These are phyloP conservation scores for Tetrapyrgos nigripes DNA, from an alignment of 1,284 basidiomycete species.

Conservation along the genomic window DNA sequence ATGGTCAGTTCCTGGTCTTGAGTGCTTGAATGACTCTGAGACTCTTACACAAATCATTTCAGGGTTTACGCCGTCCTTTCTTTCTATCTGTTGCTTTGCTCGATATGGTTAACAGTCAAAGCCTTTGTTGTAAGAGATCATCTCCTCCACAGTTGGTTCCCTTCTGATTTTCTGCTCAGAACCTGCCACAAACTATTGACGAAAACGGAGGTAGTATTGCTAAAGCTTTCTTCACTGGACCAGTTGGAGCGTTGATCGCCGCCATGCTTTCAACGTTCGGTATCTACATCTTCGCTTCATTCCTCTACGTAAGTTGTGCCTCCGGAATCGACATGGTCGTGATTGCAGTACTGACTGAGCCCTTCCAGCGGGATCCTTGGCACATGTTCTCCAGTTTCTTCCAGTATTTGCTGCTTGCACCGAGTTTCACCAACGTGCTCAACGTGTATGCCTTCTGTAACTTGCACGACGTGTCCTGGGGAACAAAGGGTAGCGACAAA, in stretches of 20 bases:
- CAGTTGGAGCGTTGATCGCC: constrained; percentile 85
- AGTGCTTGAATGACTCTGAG: not conserved
- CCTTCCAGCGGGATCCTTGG: constrained; percentile 88
- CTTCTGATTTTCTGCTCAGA: constrained; percentile 41
- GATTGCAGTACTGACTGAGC: not conserved
- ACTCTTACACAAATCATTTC: constrained; percentile 3
- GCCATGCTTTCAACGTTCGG: constrained; percentile 91
- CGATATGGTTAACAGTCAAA: constrained; percentile 81
- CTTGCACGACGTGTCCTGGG: constrained; percentile 92
- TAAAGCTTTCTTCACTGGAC: constrained; percentile 70
- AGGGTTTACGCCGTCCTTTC: constrained; percentile 85
- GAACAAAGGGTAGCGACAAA: constrained; percentile 96
- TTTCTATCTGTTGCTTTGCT: constrained; percentile 85
- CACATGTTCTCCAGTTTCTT: constrained; percentile 98
- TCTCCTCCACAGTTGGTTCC: not conserved
- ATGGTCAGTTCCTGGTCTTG: constrained; percentile 51
- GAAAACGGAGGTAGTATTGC: constrained; percentile 58
- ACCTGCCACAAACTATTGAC: constrained; percentile 57
- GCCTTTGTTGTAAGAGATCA: constrained; percentile 69
- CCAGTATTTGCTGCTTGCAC: constrained; percentile 90
- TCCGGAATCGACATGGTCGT: not conserved
- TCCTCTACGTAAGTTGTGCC: constrained; percentile 79
- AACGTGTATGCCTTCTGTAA: constrained; percentile 98
- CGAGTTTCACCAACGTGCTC: constrained; percentile 92
- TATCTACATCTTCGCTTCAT: constrained; percentile 84